Conservation (phyloP, 345 rosid genomes). For the Syzygium aromaticum region DNA sequence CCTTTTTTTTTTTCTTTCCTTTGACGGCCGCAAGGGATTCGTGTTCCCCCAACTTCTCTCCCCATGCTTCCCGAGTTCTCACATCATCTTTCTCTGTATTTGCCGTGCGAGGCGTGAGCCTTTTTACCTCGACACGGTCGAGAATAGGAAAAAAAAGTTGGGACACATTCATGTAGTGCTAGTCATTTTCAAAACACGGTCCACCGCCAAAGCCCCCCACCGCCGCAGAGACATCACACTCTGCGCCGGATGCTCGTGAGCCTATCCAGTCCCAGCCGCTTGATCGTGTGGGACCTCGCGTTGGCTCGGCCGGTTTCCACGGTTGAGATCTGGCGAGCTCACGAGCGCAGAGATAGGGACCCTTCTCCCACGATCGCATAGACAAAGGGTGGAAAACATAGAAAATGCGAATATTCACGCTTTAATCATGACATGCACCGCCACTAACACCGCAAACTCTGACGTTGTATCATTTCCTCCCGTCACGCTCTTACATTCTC, state of each 20-base stretch:
- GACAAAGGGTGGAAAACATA: neutral
- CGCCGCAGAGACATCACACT: neutral
- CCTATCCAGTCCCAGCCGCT: neutral
- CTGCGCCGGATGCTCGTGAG: neutral
- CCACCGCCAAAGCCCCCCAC: neutral
- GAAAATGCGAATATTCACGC: conserved; percentile 5
- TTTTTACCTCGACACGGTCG: neutral
- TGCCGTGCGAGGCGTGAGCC: neutral
- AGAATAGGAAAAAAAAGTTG: neutral
- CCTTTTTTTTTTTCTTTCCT: neutral
- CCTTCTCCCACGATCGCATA: neutral
- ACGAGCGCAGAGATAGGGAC: neutral
- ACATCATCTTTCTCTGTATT: neutral
- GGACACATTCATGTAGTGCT: neutral
- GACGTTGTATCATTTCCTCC: conserved; percentile 1
- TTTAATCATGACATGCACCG: conserved; percentile 44
- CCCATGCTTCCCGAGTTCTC: neutral
- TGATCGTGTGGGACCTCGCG: neutral
- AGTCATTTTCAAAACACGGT: neutral
- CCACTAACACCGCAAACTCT: conserved; percentile 7
- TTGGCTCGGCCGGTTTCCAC: neutral
- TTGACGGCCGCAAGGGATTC: neutral
- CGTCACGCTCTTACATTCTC: conserved; percentile 10
- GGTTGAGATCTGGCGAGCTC: neutral
- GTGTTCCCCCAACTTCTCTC: neutral